phyloP scores from a whole-genome alignment of 2,329 filamentous ascomycete genomes.

The Epichloe amarillans region DNA sequence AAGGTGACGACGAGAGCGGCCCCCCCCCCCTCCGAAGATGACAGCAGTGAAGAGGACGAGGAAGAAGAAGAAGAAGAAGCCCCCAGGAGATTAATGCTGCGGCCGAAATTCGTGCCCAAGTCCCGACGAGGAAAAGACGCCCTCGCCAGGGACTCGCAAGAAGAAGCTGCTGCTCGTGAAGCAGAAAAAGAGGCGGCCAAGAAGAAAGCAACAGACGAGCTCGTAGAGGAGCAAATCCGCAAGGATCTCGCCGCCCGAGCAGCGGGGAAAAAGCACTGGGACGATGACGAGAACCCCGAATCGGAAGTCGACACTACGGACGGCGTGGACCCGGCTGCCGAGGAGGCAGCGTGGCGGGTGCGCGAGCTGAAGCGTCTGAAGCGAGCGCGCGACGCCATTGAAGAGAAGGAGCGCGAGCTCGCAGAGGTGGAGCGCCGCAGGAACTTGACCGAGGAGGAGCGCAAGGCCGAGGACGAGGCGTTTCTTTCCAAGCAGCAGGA shows the following conservation, averaged over 20 bases:
- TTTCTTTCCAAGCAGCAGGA: constrained; percentile 66
- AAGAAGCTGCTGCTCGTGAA: constrained; percentile 20
- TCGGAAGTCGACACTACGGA: constrained; percentile 83
- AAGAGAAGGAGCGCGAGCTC: constrained; percentile 68
- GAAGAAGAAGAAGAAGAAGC: constrained; percentile 28
- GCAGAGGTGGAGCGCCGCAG: constrained; percentile 81
- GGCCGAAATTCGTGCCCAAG: constrained; percentile 51
- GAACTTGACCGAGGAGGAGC: constrained; percentile 76
- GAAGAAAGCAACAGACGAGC: constrained; percentile 57
- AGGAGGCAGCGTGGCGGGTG: constrained; percentile 86
- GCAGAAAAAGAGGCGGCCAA: constrained; percentile 50
- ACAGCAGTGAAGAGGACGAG: constrained; percentile 23
- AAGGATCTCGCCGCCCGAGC: constrained; percentile 65
- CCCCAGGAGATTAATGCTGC: constrained; percentile 42
- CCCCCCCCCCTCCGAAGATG: constrained; percentile 22
- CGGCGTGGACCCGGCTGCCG: constrained; percentile 71
- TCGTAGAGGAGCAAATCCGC: constrained; percentile 81
- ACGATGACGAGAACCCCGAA: constrained; percentile 56
- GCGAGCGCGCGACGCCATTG: constrained; percentile 73
- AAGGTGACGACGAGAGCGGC: constrained; percentile 12
- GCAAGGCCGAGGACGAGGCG: constrained; percentile 70
- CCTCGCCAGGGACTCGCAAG: constrained; percentile 18
- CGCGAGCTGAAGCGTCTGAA: constrained; percentile 82
- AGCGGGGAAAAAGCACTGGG: constrained; percentile 72
- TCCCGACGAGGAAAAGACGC: constrained; percentile 31